These are phyloP conservation scores for Haplosporangium sp. DNA, from an alignment of 371 early-diverging fungal genomes.

Conservation along the genomic window DNA sequence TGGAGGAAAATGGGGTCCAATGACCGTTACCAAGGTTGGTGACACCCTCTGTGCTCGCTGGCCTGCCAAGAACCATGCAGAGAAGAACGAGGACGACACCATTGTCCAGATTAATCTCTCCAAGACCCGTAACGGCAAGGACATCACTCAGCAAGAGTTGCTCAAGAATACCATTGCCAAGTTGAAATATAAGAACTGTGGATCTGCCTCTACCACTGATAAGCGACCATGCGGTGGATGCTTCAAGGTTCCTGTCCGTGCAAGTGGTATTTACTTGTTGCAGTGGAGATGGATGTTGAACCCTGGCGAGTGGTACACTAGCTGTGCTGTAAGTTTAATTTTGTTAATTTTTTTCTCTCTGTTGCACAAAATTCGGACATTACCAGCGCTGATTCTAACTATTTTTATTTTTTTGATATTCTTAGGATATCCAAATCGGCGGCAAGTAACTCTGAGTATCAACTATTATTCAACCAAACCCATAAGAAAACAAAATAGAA, in stretches of 20 bases:
- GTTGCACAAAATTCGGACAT: neutral
- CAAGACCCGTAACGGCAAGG: slow-evolving; percentile 17
- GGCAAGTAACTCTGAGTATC: neutral
- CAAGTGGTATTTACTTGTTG: slow-evolving; percentile 16
- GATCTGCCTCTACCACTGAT: slow-evolving; percentile 7
- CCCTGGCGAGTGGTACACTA: slow-evolving; percentile 49
- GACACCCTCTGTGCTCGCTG: slow-evolving; percentile 39
- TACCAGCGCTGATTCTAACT: neutral
- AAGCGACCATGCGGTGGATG: slow-evolving; percentile 36
- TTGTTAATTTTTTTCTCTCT: neutral
- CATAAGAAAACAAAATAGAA: neutral
- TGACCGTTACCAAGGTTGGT: slow-evolving; percentile 28
- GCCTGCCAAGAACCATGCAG: slow-evolving; percentile 56
- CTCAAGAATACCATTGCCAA: slow-evolving; percentile 2
- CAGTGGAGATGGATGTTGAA: slow-evolving; percentile 42
- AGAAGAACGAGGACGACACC: slow-evolving; percentile 37
- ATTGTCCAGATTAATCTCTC: slow-evolving; percentile 36
- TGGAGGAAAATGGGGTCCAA: slow-evolving; percentile 35
- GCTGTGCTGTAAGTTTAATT: slow-evolving; percentile 37
- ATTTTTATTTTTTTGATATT: neutral
- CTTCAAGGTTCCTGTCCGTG: slow-evolving; percentile 32
- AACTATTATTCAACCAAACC: neutral
- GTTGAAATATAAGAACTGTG: slow-evolving; percentile 45
- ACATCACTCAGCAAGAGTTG: slow-evolving; percentile 22
- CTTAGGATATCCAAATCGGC: slow-evolving; percentile 18